Evolutionary conservation across 768 basidiomycete species (phyloP).

Genomic region (Trametes gibbosa): DNA sequence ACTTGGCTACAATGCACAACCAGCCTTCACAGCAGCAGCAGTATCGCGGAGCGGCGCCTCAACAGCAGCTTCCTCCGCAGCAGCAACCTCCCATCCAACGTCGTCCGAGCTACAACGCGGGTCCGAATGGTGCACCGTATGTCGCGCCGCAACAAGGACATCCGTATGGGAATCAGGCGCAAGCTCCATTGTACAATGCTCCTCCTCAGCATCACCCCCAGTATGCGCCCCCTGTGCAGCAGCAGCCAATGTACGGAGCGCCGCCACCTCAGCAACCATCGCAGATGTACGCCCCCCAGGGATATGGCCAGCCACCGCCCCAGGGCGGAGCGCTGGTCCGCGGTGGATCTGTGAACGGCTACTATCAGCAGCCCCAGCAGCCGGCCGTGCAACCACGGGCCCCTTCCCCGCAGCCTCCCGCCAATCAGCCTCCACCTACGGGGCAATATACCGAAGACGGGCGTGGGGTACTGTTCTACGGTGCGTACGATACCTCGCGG

Average conservation of each 20-base stretch:
- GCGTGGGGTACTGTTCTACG: slow-evolving; percentile 81
- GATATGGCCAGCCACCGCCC: slow-evolving; percentile 13
- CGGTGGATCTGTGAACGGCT: slow-evolving; percentile 28
- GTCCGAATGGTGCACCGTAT: slow-evolving; percentile 30
- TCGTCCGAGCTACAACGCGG: slow-evolving; percentile 18
- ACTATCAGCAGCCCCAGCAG: slow-evolving; percentile 33
- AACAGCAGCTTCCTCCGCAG: slow-evolving; percentile 27
- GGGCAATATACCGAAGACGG: slow-evolving; percentile 83
- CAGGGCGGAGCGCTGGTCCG: slow-evolving; percentile 23
- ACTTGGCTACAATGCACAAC: slow-evolving; percentile 56
- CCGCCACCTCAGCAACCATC: slow-evolving; percentile 19
- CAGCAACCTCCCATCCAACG: slow-evolving; percentile 32
- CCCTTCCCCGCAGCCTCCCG: slow-evolving; percentile 48
- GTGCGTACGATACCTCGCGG: slow-evolving; percentile 41
- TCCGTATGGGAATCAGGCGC: slow-evolving; percentile 14
- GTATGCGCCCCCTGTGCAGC: slow-evolving; percentile 24
- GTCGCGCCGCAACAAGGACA: slow-evolving; percentile 24
- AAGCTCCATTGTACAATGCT: slow-evolving; percentile 27
- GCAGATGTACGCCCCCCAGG: slow-evolving; percentile 17
- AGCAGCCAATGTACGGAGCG: slow-evolving; percentile 25
- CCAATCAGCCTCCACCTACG: slow-evolving; percentile 45
- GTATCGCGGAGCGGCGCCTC: slow-evolving; percentile 41
- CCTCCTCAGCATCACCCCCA: slow-evolving; percentile 15
- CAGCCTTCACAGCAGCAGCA: slow-evolving; percentile 30
- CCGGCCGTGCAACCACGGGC: slow-evolving; percentile 40